Conservation (phyloP, 495 filamentous ascomycete genomes). For the Neurospora terricola region DNA sequence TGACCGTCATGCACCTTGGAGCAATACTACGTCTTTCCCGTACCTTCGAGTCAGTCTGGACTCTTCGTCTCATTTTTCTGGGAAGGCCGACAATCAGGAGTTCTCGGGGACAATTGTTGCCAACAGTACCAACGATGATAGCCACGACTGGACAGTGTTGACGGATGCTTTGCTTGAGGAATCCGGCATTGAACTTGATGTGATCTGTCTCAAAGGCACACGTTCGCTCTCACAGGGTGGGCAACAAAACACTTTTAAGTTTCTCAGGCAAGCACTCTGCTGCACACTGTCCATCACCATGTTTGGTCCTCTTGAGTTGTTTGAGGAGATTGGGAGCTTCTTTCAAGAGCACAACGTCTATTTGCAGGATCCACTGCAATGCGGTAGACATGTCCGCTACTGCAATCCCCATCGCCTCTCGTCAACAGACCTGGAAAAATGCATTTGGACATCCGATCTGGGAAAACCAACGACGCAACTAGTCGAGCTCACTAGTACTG, state of each 20-base stretch:
- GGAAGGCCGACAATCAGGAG: not conserved
- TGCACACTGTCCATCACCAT: constrained; percentile 18
- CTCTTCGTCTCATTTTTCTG: not conserved
- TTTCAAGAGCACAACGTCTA: constrained; percentile 22
- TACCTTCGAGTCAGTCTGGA: not conserved
- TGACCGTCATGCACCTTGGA: not conserved
- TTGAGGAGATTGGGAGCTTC: constrained; percentile 24
- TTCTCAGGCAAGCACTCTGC: not conserved
- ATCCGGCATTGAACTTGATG: not conserved
- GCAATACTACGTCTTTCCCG: not conserved
- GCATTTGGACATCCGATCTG: not conserved
- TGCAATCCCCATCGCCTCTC: constrained; percentile 37
- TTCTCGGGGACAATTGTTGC: not conserved
- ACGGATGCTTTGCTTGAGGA: not conserved
- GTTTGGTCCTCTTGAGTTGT: constrained; percentile 19
- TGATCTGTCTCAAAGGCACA: not conserved
- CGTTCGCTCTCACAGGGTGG: rapidly evolving
- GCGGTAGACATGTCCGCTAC: constrained; percentile 25
- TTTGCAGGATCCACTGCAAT: constrained; percentile 31
- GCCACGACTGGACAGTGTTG: not conserved
- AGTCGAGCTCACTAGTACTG: not conserved
- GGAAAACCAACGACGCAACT: not conserved
- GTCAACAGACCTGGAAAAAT: constrained; percentile 8
- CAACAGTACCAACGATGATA: rapidly evolving
- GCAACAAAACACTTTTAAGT: not conserved